Conservation (phyloP, 352 stramenopile species). For the Phytophthora tentaculata region DNA sequence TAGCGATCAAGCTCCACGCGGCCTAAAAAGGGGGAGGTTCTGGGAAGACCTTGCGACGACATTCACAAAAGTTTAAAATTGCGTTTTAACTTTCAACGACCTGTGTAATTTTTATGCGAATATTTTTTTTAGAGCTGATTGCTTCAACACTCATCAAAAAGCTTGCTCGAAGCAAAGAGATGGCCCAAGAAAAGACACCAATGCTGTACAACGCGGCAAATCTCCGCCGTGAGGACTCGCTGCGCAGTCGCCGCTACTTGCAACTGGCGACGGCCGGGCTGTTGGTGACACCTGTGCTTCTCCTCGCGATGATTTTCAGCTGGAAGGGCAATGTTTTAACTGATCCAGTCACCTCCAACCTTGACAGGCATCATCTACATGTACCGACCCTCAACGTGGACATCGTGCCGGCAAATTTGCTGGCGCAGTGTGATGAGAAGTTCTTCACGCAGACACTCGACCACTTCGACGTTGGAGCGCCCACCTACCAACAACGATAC, state of each 20-base stretch:
- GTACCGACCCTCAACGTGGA: slow-evolving; percentile 44
- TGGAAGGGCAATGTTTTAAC: not conserved
- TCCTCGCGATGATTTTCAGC: slow-evolving; percentile 22
- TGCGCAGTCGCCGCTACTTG: slow-evolving; percentile 9
- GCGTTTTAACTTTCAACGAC: no score
- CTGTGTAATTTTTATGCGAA: not conserved
- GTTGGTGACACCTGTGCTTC: slow-evolving; percentile 26
- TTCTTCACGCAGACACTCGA: slow-evolving; percentile 82
- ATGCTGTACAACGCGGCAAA: slow-evolving; percentile 16
- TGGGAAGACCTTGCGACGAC: slow-evolving; percentile 17
- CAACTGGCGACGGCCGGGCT: slow-evolving; percentile 29
- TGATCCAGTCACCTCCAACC: not conserved
- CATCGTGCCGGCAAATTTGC: slow-evolving; percentile 45
- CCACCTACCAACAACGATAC: slow-evolving; percentile 87
- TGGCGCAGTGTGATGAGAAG: slow-evolving; percentile 68
- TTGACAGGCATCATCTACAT: slow-evolving; percentile 2
- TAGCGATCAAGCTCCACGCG: slow-evolving; percentile 28
- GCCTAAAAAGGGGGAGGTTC: slow-evolving; percentile 4
- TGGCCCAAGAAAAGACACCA: slow-evolving; percentile 32
- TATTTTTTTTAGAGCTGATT: no score
- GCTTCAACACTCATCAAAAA: slow-evolving; percentile 19
- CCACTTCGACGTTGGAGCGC: slow-evolving; percentile 66
- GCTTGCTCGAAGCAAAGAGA: slow-evolving; percentile 2
- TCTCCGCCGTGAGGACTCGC: slow-evolving; percentile 1
- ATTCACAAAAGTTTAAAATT: no score